These are phyloP conservation scores for Suillus subalutaceus DNA, from an alignment of 768 basidiomycete species.

Conservation along the genomic window DNA sequence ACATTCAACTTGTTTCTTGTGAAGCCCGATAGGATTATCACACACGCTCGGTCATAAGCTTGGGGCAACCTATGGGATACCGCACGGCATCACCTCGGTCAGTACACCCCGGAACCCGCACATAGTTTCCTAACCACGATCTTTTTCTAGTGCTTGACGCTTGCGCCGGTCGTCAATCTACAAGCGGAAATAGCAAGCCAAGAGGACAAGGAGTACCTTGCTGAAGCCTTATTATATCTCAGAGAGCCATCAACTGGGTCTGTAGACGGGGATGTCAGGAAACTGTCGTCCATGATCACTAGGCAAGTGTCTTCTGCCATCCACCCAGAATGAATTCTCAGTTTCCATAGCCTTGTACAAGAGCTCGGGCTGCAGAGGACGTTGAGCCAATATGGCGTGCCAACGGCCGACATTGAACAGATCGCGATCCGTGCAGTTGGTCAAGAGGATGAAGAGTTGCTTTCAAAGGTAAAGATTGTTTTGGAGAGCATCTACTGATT, in stretches of 20 bases:
- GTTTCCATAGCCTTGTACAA: slow-evolving; percentile 54
- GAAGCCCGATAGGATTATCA: slow-evolving; percentile 70
- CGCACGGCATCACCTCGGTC: slow-evolving; percentile 85
- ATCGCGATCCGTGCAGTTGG: slow-evolving; percentile 43
- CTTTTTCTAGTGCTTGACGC: slow-evolving; percentile 62
- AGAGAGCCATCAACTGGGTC: slow-evolving; percentile 63
- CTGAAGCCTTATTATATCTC: slow-evolving; percentile 60
- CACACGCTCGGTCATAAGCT: slow-evolving; percentile 76
- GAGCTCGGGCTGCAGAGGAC: slow-evolving; percentile 60
- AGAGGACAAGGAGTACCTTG: slow-evolving; percentile 65
- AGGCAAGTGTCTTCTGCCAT: slow-evolving; percentile 42
- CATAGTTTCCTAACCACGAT: slow-evolving; percentile 10
- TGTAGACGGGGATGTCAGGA: slow-evolving; percentile 59
- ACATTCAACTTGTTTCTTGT: slow-evolving; percentile 4
- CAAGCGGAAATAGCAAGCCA: slow-evolving; percentile 59
- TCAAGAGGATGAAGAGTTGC: slow-evolving; percentile 36
- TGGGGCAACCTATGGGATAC: slow-evolving; percentile 73
- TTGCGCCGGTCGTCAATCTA: slow-evolving; percentile 62
- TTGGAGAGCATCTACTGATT: slow-evolving; percentile 47
- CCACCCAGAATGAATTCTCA: slow-evolving; percentile 9
- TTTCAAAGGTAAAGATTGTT: slow-evolving; percentile 49
- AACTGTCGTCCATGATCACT: slow-evolving; percentile 55
- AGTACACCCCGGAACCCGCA: slow-evolving; percentile 23
- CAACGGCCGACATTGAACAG: slow-evolving; percentile 51
- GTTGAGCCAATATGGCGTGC: slow-evolving; percentile 66